Conservation (phyloP, 2,329 filamentous ascomycete genomes). For the Trichoderma breve region DNA sequence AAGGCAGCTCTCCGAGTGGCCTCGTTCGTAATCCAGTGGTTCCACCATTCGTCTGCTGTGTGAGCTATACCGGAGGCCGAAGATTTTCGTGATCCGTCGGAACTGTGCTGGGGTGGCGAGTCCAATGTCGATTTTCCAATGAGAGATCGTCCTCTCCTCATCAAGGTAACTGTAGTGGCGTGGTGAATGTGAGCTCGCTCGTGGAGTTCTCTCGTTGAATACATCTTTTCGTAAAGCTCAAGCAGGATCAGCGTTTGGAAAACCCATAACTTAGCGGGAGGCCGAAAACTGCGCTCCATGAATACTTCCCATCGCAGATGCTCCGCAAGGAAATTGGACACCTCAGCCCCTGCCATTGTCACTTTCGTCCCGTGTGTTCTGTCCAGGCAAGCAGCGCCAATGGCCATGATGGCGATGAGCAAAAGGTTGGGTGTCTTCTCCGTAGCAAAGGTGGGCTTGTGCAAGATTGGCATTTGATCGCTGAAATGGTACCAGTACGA, state of each 20-base stretch:
- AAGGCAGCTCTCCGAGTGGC: constrained; percentile 87
- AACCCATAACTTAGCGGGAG: constrained; percentile 92
- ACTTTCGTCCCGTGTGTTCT: constrained; percentile 72
- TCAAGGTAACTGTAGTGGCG: constrained; percentile 89
- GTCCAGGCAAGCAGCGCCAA: constrained; percentile 87
- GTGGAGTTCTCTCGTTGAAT: constrained; percentile 84
- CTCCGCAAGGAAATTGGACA: constrained; percentile 89
- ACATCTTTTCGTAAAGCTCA: constrained; percentile 98
- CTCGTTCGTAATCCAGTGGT: constrained; percentile 92
- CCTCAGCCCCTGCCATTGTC: constrained; percentile 72
- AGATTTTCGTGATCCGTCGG: constrained; percentile 57
- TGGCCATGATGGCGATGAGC: constrained; percentile 84
- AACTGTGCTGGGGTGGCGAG: constrained; percentile 69
- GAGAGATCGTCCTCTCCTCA: constrained; percentile 88
- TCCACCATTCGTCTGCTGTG: constrained; percentile 88
- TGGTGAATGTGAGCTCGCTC: constrained; percentile 96
- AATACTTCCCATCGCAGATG: constrained; percentile 96
- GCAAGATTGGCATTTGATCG: constrained; percentile 88
- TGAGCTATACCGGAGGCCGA: constrained; percentile 61
- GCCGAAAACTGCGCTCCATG: constrained; percentile 83
- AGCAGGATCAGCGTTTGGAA: constrained; percentile 88
- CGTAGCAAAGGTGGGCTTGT: constrained; percentile 89
- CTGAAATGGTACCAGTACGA: constrained; percentile 97
- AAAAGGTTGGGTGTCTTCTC: constrained; percentile 83
- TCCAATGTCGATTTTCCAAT: constrained; percentile 83